Percentiles rank a stretch among this genome's conserved stretches.
Evolutionary conservation across 2,329 filamentous ascomycete genomes (phyloP).

Genomic region (Fusarium sterilihyphosum): DNA sequence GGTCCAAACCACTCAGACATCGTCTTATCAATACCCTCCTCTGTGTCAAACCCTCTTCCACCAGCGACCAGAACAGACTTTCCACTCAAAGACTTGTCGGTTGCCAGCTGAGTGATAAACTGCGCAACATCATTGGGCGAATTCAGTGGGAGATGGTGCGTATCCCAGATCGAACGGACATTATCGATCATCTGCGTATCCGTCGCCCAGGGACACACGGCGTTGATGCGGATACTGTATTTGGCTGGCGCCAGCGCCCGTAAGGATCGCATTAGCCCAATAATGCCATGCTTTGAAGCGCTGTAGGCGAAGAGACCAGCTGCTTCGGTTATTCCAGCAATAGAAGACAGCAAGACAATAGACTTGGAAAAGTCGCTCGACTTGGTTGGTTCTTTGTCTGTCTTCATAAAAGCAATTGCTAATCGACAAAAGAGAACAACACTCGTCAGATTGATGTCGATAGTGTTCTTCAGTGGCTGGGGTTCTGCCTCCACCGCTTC

Average conservation of each 20-base stretch:
- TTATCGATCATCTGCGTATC: slow-evolving; percentile 2
- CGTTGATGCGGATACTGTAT: neutral
- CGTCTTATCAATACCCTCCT: neutral
- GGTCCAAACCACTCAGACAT: neutral
- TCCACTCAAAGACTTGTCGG: neutral
- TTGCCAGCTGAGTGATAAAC: neutral
- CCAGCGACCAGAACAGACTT: neutral
- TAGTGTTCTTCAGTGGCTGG: rapidly evolving
- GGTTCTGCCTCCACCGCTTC: neutral
- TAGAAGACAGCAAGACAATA: neutral
- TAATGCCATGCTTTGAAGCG: neutral
- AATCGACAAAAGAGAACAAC: neutral
- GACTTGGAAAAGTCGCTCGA: neutral
- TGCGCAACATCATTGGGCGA: neutral
- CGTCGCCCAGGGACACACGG: neutral
- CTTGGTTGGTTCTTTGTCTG: rapidly evolving
- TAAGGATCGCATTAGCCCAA: neutral
- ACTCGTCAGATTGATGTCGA: neutral
- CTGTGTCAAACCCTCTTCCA: neutral
- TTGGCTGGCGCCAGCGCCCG: neutral
- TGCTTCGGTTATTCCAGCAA: neutral
- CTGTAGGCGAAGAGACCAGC: neutral
- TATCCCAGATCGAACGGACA: neutral
- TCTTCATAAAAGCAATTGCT: neutral
- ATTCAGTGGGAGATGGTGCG: neutral